These are phyloP conservation scores for Solanum sparsipilum DNA, from an alignment of 257 asterid species.

Conservation along the genomic window DNA sequence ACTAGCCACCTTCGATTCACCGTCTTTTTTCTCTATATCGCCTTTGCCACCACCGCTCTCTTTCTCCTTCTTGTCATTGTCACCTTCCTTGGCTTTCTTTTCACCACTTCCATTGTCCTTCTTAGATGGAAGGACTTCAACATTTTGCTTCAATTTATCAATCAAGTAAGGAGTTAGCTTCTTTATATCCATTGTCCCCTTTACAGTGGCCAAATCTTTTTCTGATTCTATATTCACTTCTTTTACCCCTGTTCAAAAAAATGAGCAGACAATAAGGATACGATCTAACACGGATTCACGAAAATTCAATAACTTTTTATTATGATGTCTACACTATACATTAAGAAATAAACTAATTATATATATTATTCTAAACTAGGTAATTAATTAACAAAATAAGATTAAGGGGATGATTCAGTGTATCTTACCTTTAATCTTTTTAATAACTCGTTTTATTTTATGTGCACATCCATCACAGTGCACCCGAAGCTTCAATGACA, in stretches of 20 bases:
- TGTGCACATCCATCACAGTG: conserved; percentile 90
- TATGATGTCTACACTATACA: background rate
- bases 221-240: conserved; percentile 33
- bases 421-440: conserved; percentile 53
- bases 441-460: conserved; percentile 56
- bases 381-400: background rate
- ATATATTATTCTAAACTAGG: background rate
- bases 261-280: background rate
- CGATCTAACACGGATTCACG: background rate
- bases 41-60: background rate
- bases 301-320: background rate
- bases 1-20: background rate
- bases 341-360: background rate
- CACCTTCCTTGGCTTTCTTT: conserved; percentile 21
- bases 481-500: conserved; percentile 45
- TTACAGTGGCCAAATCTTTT: conserved; percentile 59
- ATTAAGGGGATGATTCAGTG: background rate
- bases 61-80: conserved; percentile 22
- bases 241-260: conserved; percentile 42
- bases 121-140: conserved; percentile 56
- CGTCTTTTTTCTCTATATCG: conserved; percentile 6
- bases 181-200: conserved; percentile 65
- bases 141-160: conserved; percentile 44
- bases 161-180: conserved; percentile 47
- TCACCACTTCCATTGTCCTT: conserved; percentile 34